Base-by-base conservation (phyloP, 208 protist species). In the Trypanosoma melophagium region DNA sequence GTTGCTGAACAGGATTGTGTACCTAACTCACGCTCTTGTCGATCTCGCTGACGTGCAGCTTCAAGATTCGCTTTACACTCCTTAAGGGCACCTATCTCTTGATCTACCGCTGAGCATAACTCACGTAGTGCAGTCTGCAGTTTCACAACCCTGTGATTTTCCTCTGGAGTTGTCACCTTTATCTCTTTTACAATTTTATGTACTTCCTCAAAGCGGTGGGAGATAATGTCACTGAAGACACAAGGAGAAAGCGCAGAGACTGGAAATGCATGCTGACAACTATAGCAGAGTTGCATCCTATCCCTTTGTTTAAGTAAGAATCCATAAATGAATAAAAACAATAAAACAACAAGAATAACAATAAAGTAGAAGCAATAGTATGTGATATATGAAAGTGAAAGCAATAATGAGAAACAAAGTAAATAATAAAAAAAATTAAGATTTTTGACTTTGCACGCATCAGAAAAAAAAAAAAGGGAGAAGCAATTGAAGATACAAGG, bases 261-360 rank as follows among this genome's bases (percentile, higher is more conserved):
- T 2, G 90, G 90, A 58, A 91, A 96, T 58, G 60, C 76, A 77
- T 94, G 84, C 3, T 81, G 76, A 41, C 90, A 96, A 70, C 83
- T 84, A 13, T 81, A 84, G 60, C 90, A 96, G 19, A 96, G 70
- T 77, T 84, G 74, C 47, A 87, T 76, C 21, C 19, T 50, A 50
- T 59, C 21, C 40, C 25, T 22, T 38, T 35, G 19, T 60, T 24
- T 56, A 42, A 59, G 44, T 7, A 55, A 68, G 50, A 50, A 60
- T 47, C 2, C 8, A 59, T 3, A 69, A 40, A 24, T 62, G 1
- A 63, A 47, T 35, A 42, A 52, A 63, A 54, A 55, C 4, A 71
- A 71, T 57, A 56, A 71, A 56, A 21, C 31, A 67, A 9, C 21
- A 21, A 28, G 44, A 53, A 66, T 52, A 60, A 40, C 21, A 52